Evolutionary conservation across 192 early-diverging fungal species (phyloP), one percentile per base, ranked within the genome.

Genomic region (Podochytrium sp.): DNA sequence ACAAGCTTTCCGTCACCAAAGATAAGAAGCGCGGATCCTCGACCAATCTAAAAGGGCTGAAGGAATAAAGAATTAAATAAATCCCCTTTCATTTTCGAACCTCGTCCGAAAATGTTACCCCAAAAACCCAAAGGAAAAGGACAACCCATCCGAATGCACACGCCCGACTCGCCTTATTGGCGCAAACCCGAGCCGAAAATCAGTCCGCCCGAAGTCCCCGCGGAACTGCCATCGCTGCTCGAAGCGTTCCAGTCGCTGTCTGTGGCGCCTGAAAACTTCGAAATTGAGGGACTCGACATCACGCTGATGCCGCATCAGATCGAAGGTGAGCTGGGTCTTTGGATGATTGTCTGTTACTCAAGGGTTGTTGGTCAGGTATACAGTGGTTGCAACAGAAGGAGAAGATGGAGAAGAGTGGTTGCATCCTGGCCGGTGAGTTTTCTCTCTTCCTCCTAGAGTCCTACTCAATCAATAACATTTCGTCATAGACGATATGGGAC

Each of bases 401-500:
- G 42, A 12, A 30, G 2, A 12, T 47, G 7, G 63, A 42, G 20
- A 55, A 55, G 25, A 25, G 52, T 25, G 52, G 52, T 20, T 65
- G 63, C 29, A 65, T 65, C 32, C 42, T 65, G 6, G 63, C 63
- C 18, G 60, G 60, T 62, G 16, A 37, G 29, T 38, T 0, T 16
- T 39, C 12, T 10, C 55, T 14, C 47, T 20, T 29, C 55, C n/a
- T 27, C 53, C 55, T 29, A 16, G 29, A 1, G 14, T 38, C 1
- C 38, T 14, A 62, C 10, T 62, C 60, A 39, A 25, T 20, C 6
- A 32, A n/a, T 38, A 32, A 12, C 10, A n/a, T 29, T 14, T 39
- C 10, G 5, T 25, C 18, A 38, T 65, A 40, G 67, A 70, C 35
- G 67, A 70, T 42, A 70, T 70, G 67, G 90, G 90, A 3, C 74